These are phyloP conservation scores for Gloeostereum incarnatum DNA, from an alignment of 768 basidiomycete species.

Conservation along the genomic window DNA sequence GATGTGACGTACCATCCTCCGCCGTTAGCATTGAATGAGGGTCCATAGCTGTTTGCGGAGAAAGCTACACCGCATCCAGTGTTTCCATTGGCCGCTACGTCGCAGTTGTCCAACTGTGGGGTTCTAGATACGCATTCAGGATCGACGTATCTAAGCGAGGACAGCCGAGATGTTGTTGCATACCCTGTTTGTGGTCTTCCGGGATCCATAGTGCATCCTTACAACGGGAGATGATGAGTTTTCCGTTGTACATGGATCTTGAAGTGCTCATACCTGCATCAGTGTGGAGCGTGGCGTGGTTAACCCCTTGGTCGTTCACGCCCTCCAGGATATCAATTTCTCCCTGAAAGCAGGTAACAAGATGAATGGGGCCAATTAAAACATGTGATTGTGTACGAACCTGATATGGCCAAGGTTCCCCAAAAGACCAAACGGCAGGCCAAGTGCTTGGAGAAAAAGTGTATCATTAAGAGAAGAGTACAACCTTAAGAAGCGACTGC, in stretches of 20 bases:
- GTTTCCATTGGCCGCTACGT: slow-evolving; percentile 36
- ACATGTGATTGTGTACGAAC: slow-evolving; percentile 13
- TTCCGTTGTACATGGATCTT: neutral
- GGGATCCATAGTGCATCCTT: slow-evolving; percentile 48
- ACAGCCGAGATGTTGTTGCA: slow-evolving; percentile 5
- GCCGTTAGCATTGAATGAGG: slow-evolving; percentile 46
- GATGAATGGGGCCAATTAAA: slow-evolving; percentile 11
- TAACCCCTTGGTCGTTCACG: slow-evolving; percentile 45
- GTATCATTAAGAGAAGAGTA: neutral
- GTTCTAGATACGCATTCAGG: slow-evolving; percentile 16
- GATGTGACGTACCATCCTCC: slow-evolving; percentile 62
- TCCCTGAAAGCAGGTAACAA: slow-evolving; percentile 26
- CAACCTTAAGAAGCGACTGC: neutral
- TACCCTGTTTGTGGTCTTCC: slow-evolving; percentile 38
- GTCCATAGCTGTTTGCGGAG: slow-evolving; percentile 41
- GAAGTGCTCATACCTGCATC: slow-evolving; percentile 23
- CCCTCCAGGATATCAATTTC: slow-evolving; percentile 49
- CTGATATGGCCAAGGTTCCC: slow-evolving; percentile 34
- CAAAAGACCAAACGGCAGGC: slow-evolving; percentile 39
- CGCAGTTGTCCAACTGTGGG: slow-evolving; percentile 34
- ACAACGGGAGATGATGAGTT: slow-evolving; percentile 2
- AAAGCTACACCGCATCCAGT: slow-evolving; percentile 46
- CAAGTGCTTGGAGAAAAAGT: too few species aligned
- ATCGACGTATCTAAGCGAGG: neutral
- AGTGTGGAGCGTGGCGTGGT: slow-evolving; percentile 50